Evolutionary conservation across 352 stramenopile genomes (phyloP).

Genomic region (Halophytophthora polymorphica): DNA sequence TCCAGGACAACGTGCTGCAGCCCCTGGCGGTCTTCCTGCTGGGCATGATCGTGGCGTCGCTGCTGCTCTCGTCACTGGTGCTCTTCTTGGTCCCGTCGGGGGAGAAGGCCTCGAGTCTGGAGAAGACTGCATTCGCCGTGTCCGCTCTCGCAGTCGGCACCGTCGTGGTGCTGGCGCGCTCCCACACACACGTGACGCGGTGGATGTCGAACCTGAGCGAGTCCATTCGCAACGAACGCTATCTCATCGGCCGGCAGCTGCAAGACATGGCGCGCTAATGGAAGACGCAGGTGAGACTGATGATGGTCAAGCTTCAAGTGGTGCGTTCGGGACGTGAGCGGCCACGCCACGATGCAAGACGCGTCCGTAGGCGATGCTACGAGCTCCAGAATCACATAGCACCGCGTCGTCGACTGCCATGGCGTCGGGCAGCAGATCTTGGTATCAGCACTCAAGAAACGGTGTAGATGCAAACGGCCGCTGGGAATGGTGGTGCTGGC

Average conservation of each 20-base stretch:
- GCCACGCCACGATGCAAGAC: neutral
- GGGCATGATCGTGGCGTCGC: conserved; percentile 51
- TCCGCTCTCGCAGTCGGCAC: conserved; percentile 43
- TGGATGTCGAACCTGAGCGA: conserved; percentile 77
- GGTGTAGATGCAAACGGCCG: no score
- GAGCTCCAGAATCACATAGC: neutral
- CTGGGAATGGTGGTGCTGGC: no score
- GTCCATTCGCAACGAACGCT: conserved; percentile 86
- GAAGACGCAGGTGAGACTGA: neutral
- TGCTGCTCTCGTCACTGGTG: conserved; percentile 41
- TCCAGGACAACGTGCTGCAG: conserved; percentile 59
- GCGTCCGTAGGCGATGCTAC: no score
- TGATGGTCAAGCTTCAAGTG: conserved; percentile 7
- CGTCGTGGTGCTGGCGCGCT: conserved; percentile 33
- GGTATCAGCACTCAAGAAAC: neutral
- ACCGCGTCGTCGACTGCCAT: no score
- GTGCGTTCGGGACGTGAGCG: neutral
- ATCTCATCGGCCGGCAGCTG: conserved; percentile 81
- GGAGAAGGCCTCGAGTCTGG: conserved; percentile 23
- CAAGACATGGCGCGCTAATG: conserved; percentile 81
- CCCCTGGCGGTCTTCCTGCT: conserved; percentile 49
- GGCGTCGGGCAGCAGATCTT: no score
- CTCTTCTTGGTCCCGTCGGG: conserved; percentile 36
- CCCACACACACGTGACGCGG: conserved; percentile 40
- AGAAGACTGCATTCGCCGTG: conserved; percentile 58